Evolutionary conservation across 140 eudicot genomes (phyloP), one percentile per base, ranked within the genome.

Genomic region (Flaveria floridana): DNA sequence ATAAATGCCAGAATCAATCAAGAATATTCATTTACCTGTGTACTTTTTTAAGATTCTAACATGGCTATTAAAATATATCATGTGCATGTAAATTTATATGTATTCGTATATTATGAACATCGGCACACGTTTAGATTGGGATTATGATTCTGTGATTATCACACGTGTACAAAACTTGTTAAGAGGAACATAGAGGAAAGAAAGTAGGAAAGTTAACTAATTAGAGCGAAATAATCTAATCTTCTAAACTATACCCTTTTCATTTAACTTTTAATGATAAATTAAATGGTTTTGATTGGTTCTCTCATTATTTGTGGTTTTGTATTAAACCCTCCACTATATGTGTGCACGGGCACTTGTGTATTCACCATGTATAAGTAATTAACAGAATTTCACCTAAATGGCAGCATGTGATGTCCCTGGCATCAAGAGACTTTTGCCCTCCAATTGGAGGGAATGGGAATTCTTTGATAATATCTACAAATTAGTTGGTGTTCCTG

Each of bases 341-440:
- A 50, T 15, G 19, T 55, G 3, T 55, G 7, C 37, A 2, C 0
- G 15, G 3, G 0, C 0, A 8, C 12, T 16, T 2, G 5, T 57
- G 3, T 42, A 75, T 18, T 47, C 56, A 21, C 18, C 14, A 41
- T n/a, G 51, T 23, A 46, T 13, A 20, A 63, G 67, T 58, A 30
- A 41, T 20, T 81, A 72, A 74, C 68, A 18, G 18, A 39, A 37
- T 50, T 21, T 19, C 11, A 25, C 66, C 18, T n/a, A 58, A 47
- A 44, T n/a, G 68, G 71, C 96, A 93, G 98, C 98, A 52, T 93
- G 98, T 81, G 98, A 93, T 84, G 97, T 93, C 72, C 97, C 98
- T 66, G 98, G 98, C 64, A 93, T 93, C 61, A 90, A 93, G 86
- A 90, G 90, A 83, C 83, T 93, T 73, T 59, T 93, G 68, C 98